Base-by-base conservation (phyloP, 2,329 filamentous ascomycete species). In the Pestalotiopsis sp. region DNA sequence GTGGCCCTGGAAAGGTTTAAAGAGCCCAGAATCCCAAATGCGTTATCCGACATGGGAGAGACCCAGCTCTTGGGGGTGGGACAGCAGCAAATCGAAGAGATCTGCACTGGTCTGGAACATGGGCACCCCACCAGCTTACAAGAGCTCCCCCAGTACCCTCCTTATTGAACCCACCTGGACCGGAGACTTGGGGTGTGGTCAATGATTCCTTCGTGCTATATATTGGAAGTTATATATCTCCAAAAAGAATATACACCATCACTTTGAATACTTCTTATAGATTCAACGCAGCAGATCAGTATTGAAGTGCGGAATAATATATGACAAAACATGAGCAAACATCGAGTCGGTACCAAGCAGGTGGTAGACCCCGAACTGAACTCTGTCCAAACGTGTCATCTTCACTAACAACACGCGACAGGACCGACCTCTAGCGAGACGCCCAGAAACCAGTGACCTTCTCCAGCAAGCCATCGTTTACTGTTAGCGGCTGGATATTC, bases 1-100 rank as follows among this genome's bases (percentile, higher is more conserved):
- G 13, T 27, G 31, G 13, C 59, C 27, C 20, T n/a, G 45, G 17
- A 36, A 39, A 39, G 59, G 27, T 62, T 62, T 39, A 62, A 39
- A 62, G 59, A 36, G 36, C 25, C 59, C 45, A 52, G 36, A 62
- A 62, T 62, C 27, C 59, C 31, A 36, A 62, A 20, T 62, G 59
- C 57, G 23, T 17, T 59, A 27, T 27, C 57, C 57, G 45, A 52
- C 57, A 59, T 59, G 57, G 27, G 57, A 27, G 52, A 36, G 27
- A 59, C 57, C 23, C 23, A 27, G 27, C 57, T 59, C 23, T 59
- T 27, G 57, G 45, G n/a, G 45, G 45, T 52, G 45, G 45, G 45
- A 52, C 20, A 23, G 45, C 45, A 52, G 45, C 45, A 52, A 52
- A 52, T 52, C 45, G 45, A 52, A n/a, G 45, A 52, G 45, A 52